A percentile compares a stretch with the other conserved stretches of the same genome.
Conservation (phyloP, 495 filamentous ascomycete species). For the Xylaria sp. region DNA sequence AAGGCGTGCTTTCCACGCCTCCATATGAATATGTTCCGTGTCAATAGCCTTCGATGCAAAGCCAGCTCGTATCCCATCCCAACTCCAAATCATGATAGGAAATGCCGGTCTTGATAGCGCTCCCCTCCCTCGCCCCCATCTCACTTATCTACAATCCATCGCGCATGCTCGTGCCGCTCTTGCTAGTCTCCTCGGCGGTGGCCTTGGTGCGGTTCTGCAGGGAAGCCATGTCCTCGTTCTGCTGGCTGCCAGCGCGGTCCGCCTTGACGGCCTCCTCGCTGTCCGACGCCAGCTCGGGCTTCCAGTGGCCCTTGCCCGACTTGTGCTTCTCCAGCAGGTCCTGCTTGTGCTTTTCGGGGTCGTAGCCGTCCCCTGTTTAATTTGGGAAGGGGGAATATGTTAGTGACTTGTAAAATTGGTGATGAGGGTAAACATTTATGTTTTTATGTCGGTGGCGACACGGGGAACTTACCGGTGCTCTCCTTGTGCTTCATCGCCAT, state of each 20-base stretch:
- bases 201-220: slow-evolving; percentile 61
- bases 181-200: slow-evolving; percentile 54
- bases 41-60: background rate
- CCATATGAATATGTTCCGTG: background rate
- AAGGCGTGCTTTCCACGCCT: background rate
- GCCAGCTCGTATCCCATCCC: background rate
- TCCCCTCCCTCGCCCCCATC: no score
- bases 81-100: slow-evolving; percentile 11
- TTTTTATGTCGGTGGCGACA: background rate
- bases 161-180: slow-evolving; percentile 53
- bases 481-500: slow-evolving; percentile 38
- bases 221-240: slow-evolving; percentile 44
- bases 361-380: slow-evolving; percentile 36
- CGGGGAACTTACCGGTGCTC: slow-evolving; percentile 33
- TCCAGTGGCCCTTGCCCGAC: slow-evolving; percentile 81
- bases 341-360: slow-evolving; percentile 75
- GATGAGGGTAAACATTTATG: background rate
- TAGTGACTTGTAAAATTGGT: slow-evolving; percentile 9
- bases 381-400: slow-evolving; percentile 28
- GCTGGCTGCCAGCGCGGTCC: slow-evolving; percentile 42
- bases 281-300: slow-evolving; percentile 76
- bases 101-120: background rate
- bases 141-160: slow-evolving; percentile 47
- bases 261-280: slow-evolving; percentile 79
- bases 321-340: slow-evolving; percentile 72